Conservation (phyloP, 768 basidiomycete genomes). For the Tubosaeta sp. region DNA sequence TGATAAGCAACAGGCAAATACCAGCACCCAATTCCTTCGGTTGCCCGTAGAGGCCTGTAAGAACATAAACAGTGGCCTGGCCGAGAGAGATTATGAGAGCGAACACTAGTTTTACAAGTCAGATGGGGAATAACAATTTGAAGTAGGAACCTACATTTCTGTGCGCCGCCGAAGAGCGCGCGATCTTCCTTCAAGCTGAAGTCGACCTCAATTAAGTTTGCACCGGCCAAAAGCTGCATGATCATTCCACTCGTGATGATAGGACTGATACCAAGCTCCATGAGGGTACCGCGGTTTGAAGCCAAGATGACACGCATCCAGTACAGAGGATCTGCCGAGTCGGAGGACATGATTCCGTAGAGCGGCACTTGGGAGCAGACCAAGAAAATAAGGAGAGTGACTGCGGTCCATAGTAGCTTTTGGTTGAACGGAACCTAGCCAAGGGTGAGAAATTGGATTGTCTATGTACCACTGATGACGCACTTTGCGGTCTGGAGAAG, state of each 20-base stretch:
- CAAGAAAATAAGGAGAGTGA: conserved; percentile 98
- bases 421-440: conserved; percentile 93
- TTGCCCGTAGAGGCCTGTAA: conserved; percentile 94
- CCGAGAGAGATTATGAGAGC: conserved; percentile 95
- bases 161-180: conserved; percentile 91
- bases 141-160: conserved; percentile 70
- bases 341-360: conserved; percentile 99
- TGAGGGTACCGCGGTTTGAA: conserved; percentile 96
- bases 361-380: conserved; percentile 99
- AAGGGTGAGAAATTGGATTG: conserved; percentile 1
- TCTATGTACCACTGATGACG: conserved; percentile 9
- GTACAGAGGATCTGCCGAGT: conserved; percentile 98
- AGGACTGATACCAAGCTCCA: conserved; percentile 98
- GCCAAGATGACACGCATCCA: conserved; percentile 99
- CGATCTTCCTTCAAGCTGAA: conserved; percentile 96
- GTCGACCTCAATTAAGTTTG: conserved; percentile 96
- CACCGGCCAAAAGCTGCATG: conserved; percentile 98
- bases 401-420: conserved; percentile 98
- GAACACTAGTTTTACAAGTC: conserved; percentile 58
- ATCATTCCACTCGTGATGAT: conserved; percentile 99
- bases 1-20: conserved; percentile 93
- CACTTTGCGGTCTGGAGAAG: conserved; percentile 96
- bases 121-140: background rate
- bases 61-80: conserved; percentile 94
- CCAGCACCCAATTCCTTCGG: conserved; percentile 92